A percentile compares a stretch with the other conserved stretches of the same genome.
phyloP scores from a whole-genome alignment of 371 early-diverging fungal genomes.

The Zancudomyces culisetae region DNA sequence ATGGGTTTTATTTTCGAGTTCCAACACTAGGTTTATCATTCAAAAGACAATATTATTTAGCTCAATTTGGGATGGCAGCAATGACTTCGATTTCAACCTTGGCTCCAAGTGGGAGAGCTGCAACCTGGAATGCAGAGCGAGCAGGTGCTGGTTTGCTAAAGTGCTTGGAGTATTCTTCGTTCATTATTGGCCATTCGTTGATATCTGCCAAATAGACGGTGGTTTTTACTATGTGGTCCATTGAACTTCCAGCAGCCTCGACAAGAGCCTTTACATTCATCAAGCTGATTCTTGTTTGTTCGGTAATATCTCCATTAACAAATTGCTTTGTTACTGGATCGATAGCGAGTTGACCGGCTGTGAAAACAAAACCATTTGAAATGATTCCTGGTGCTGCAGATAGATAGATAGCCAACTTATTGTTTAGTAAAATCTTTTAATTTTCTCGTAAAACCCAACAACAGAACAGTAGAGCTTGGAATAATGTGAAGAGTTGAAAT shows the following conservation, averaged over 20 bases:
- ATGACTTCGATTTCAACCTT: constrained; percentile 81
- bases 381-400: constrained; percentile 27
- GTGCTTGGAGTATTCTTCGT: constrained; percentile 55
- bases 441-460: not conserved
- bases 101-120: constrained; percentile 70
- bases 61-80: constrained; percentile 23
- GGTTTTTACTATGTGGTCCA: constrained; percentile 71
- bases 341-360: constrained; percentile 62
- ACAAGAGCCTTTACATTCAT: constrained; percentile 58
- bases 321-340: constrained; percentile 38
- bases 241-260: constrained; percentile 45
- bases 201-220: constrained; percentile 80
- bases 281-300: constrained; percentile 38
- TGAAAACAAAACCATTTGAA: constrained; percentile 67
- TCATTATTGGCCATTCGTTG: constrained; percentile 73
- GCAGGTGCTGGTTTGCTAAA: constrained; percentile 58
- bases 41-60: no score
- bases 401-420: no score
- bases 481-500: not conserved
- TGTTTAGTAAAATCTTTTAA: not conserved
- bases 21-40: no score
- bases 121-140: constrained; percentile 76
- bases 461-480: not conserved
- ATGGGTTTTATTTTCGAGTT: no score
- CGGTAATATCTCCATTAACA: constrained; percentile 39